Conservation (phyloP, 139 green algal genomes). For the Mychonastes homosphaera region DNA sequence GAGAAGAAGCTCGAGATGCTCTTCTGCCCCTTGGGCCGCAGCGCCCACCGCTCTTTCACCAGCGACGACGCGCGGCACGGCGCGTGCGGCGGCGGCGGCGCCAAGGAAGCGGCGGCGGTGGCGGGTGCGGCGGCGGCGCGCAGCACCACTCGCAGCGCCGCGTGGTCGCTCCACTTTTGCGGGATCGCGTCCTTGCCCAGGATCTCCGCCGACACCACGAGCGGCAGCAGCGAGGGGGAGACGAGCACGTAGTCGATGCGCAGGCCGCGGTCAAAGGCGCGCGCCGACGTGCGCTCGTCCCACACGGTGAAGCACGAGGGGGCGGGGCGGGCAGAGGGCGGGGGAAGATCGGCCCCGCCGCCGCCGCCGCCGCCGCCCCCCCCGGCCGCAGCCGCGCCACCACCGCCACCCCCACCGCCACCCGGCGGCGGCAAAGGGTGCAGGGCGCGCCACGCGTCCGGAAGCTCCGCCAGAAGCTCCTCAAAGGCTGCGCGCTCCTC, state of each 20-base stretch:
- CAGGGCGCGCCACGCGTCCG: conserved; percentile 3
- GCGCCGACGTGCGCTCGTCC: conserved; percentile 50
- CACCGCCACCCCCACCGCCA: neutral
- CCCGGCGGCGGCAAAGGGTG: conserved; percentile 19
- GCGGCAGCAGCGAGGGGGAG: conserved; percentile 31
- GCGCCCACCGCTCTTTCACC: neutral
- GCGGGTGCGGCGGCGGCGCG: neutral
- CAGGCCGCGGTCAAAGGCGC: conserved; percentile 59
- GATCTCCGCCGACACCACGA: conserved; percentile 45
- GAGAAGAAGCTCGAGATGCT: conserved; percentile 2
- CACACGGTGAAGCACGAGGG: conserved; percentile 43
- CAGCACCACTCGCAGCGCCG: conserved; percentile 27
- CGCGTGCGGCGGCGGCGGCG: conserved; percentile 1
- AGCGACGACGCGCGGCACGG: neutral
- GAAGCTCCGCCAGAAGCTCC: conserved; percentile 1
- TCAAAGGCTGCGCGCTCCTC: conserved; percentile 32
- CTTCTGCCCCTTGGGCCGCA: neutral
- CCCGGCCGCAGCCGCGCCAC: neutral
- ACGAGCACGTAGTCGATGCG: conserved; percentile 60
- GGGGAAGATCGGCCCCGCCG: conserved; percentile 40
- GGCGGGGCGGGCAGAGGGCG: conserved; percentile 32
- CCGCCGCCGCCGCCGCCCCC: neutral
- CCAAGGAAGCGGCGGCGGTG: neutral
- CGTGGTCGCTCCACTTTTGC: conserved; percentile 46
- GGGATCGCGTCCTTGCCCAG: conserved; percentile 34